A percentile compares a stretch with the other conserved stretches of the same genome.
Conservation (phyloP, 768 basidiomycete species). For the Tubosaeta sp. region DNA sequence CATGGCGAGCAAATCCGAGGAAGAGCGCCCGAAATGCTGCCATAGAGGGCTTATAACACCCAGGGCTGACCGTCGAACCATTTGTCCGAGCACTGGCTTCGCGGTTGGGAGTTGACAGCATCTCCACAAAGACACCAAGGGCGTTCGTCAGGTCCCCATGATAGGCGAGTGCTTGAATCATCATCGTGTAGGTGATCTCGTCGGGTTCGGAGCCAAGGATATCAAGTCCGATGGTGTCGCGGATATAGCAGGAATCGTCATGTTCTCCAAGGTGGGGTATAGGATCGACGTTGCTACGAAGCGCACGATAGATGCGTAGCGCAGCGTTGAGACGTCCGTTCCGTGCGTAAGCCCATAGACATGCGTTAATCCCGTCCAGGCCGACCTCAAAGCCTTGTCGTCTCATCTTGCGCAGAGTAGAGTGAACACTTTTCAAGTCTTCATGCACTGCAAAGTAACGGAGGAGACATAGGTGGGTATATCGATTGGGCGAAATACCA, state of each 20-base stretch:
- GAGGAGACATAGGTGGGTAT: slow-evolving; percentile 59
- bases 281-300: slow-evolving; percentile 50
- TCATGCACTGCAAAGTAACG: slow-evolving; percentile 47
- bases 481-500: slow-evolving; percentile 51
- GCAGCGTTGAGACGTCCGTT: slow-evolving; percentile 53
- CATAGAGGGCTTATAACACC: slow-evolving; percentile 40
- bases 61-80: slow-evolving; percentile 26
- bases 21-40: slow-evolving; percentile 69
- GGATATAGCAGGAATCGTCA: slow-evolving; percentile 38
- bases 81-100: slow-evolving; percentile 32
- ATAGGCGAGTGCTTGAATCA: slow-evolving; percentile 70
- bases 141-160: slow-evolving; percentile 59
- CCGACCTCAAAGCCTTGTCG: slow-evolving; percentile 49
- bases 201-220: slow-evolving; percentile 52
- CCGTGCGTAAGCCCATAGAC: slow-evolving; percentile 63
- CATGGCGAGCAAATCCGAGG: slow-evolving; percentile 68
- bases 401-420: slow-evolving; percentile 49
- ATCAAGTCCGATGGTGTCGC: slow-evolving; percentile 41
- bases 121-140: slow-evolving; percentile 60
- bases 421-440: slow-evolving; percentile 51
- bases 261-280: slow-evolving; percentile 32
- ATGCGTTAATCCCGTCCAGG: slow-evolving; percentile 64
- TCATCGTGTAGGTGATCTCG: slow-evolving; percentile 57
- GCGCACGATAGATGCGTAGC: slow-evolving; percentile 55
- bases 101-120: slow-evolving; percentile 48